Percentiles rank a stretch among this genome's conserved stretches.
phyloP scores from a whole-genome alignment of 208 protist species.

The Trypanosoma brucei region DNA sequence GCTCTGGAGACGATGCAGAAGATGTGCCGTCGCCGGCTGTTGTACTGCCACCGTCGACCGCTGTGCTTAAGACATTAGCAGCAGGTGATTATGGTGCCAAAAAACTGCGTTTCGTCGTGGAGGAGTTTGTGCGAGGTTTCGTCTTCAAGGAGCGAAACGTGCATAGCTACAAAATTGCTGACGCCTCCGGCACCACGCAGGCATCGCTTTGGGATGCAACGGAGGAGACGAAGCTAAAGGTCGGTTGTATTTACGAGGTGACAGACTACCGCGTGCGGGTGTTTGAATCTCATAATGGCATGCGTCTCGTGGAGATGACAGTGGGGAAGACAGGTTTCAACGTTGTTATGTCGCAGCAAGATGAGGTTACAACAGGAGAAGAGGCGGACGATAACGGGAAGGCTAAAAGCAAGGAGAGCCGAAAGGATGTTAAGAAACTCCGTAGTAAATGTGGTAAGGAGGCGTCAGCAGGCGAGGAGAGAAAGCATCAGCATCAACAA shows the following conservation, averaged over 20 bases:
- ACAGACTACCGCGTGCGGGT: slow-evolving; percentile 47
- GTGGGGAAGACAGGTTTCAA: slow-evolving; percentile 11
- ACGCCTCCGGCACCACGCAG: slow-evolving; percentile 63
- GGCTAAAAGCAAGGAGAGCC: not conserved
- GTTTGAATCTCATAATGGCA: slow-evolving; percentile 44
- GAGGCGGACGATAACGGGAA: not conserved
- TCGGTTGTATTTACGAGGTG: slow-evolving; percentile 55
- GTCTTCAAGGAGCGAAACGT: slow-evolving; percentile 51
- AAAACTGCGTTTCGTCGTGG: slow-evolving; percentile 48
- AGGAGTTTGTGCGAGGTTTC: slow-evolving; percentile 58
- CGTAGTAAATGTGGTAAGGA: not conserved
- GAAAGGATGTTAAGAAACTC: not conserved
- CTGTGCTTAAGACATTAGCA: slow-evolving; percentile 9
- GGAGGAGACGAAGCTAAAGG: slow-evolving; percentile 13
- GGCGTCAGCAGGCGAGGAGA: not conserved
- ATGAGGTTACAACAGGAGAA: not conserved
- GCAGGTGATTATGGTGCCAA: slow-evolving; percentile 13
- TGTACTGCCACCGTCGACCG: slow-evolving; percentile 1
- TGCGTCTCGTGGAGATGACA: slow-evolving; percentile 65
- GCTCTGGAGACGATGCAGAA: slow-evolving; percentile 23
- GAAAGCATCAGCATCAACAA: not conserved
- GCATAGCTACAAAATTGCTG: slow-evolving; percentile 77
- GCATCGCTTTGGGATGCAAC: slow-evolving; percentile 60
- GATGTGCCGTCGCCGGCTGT: not conserved
- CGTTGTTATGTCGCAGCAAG: not conserved